These are phyloP conservation scores for Cafeteria roenbergensis DNA, from an alignment of 108 stramenopile genomes.

Conservation along the genomic window DNA sequence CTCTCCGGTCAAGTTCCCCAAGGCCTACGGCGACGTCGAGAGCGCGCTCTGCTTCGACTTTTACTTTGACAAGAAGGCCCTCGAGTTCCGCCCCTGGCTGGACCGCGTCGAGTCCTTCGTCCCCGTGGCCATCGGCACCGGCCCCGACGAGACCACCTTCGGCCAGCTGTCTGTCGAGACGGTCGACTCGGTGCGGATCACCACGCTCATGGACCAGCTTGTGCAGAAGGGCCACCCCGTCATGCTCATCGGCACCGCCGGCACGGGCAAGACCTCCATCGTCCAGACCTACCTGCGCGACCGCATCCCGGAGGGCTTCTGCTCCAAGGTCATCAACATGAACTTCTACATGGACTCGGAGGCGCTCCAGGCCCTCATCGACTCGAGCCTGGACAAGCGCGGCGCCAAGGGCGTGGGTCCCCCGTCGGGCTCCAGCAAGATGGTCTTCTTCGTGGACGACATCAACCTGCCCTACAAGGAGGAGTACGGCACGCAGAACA, in stretches of 20 bases:
- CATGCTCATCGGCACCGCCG: slow-evolving; percentile 71
- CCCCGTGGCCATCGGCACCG: slow-evolving; percentile 56
- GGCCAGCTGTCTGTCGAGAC: slow-evolving; percentile 62
- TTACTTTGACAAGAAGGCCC: slow-evolving; percentile 40
- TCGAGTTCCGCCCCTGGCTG: slow-evolving; percentile 43
- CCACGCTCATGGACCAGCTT: slow-evolving; percentile 58
- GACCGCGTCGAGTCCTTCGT: slow-evolving; percentile 48
- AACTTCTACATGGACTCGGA: slow-evolving; percentile 68
- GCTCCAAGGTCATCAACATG: slow-evolving; percentile 63
- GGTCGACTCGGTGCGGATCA: slow-evolving; percentile 63
- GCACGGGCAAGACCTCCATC: slow-evolving; percentile 73
- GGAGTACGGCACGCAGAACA: slow-evolving; percentile 75
- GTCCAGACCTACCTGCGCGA: slow-evolving; percentile 58
- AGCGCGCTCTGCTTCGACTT: slow-evolving; percentile 62
- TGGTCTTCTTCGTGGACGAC: slow-evolving; percentile 68
- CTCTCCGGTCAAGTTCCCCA: background rate
- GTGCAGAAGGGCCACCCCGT: slow-evolving; percentile 54
- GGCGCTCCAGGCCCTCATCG: slow-evolving; percentile 58
- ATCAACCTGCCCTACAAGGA: slow-evolving; percentile 79
- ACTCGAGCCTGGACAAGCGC: slow-evolving; percentile 69
- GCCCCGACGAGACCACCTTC: slow-evolving; percentile 63
- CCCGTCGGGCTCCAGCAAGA: slow-evolving; percentile 55
- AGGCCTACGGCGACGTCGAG: slow-evolving; percentile 6
- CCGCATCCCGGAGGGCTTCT: slow-evolving; percentile 58
- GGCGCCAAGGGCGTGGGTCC: slow-evolving; percentile 64